phyloP scores from a whole-genome alignment of 805 yeast species.

The Lachancea sp. region DNA sequence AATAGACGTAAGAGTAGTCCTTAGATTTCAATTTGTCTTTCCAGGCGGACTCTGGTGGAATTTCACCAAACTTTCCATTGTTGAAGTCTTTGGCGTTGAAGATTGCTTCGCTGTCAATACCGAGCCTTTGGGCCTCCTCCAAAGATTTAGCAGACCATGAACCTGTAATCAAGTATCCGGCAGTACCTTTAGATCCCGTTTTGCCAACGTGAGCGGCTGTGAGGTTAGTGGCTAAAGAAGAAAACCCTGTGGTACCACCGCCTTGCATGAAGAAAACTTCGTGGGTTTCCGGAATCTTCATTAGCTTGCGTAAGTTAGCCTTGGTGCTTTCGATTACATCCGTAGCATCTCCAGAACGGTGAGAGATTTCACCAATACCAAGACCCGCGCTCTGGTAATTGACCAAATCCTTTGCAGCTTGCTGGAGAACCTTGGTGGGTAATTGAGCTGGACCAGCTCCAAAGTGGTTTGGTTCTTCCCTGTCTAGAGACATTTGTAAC shows the following conservation, averaged over 20 bases:
- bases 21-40: slow-evolving; percentile 36
- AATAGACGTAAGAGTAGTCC: slow-evolving; percentile 76
- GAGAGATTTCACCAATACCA: slow-evolving; percentile 95
- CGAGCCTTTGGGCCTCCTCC: slow-evolving; percentile 83
- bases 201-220: slow-evolving; percentile 66
- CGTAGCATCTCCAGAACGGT: slow-evolving; percentile 80
- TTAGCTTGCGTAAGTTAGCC: slow-evolving; percentile 52
- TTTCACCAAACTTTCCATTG: slow-evolving; percentile 53
- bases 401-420: slow-evolving; percentile 80
- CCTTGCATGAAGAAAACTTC: slow-evolving; percentile 95
- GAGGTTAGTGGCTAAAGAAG: slow-evolving; percentile 78
- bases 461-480: slow-evolving; percentile 74
- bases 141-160: slow-evolving; percentile 86
- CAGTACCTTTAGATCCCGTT: slow-evolving; percentile 69
- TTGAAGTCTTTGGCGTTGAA: slow-evolving; percentile 51
- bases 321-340: slow-evolving; percentile 74
- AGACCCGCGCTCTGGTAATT: slow-evolving; percentile 64
- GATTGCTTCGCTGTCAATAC: slow-evolving; percentile 64
- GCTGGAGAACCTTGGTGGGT: slow-evolving; percentile 76
- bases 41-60: slow-evolving; percentile 68
- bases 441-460: slow-evolving; percentile 99
- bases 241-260: slow-evolving; percentile 95
- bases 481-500: slow-evolving; percentile 38
- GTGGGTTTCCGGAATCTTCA: slow-evolving; percentile 82
- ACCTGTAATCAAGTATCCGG: slow-evolving; percentile 87